phyloP scores from a whole-genome alignment of 257 asterid species.

The Marsdenia floribunda region DNA sequence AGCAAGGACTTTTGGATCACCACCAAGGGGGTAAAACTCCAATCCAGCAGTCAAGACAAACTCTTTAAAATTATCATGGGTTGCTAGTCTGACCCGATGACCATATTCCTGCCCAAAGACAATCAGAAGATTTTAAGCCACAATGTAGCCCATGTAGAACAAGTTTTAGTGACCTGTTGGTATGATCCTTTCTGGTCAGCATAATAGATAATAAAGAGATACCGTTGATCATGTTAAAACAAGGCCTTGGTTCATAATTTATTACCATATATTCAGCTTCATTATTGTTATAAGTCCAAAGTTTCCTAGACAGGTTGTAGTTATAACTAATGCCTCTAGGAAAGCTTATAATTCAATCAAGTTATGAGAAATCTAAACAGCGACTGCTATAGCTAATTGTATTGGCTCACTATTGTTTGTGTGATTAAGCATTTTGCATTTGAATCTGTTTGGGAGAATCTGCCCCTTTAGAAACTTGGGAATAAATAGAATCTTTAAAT shows the following conservation, averaged over 20 bases:
- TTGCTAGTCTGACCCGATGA: conserved; percentile 82
- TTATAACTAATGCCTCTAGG: neutral
- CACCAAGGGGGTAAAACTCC: conserved; percentile 90
- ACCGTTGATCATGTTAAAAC: neutral
- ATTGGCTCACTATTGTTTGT: neutral
- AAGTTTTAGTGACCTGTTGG: neutral
- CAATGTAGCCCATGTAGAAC: neutral
- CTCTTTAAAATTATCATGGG: conserved; percentile 78
- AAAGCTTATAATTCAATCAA: neutral
- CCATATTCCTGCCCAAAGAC: conserved; percentile 60
- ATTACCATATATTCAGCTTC: neutral
- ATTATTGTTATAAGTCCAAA: neutral
- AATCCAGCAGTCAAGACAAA: conserved; percentile 72
- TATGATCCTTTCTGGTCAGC: neutral
- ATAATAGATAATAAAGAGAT: neutral
- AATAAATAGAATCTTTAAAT: too few species aligned
- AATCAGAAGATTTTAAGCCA: conserved; percentile 11
- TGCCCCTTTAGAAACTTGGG: neutral
- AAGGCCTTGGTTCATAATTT: neutral
- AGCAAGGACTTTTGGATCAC: conserved; percentile 90
- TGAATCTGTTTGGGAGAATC: too few species aligned
- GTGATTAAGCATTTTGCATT: neutral
- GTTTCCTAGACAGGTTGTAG: neutral
- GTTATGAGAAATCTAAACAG: neutral
- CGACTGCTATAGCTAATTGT: neutral